Conservation (phyloP, 805 yeast genomes). For the Spathaspora passalidarum region DNA sequence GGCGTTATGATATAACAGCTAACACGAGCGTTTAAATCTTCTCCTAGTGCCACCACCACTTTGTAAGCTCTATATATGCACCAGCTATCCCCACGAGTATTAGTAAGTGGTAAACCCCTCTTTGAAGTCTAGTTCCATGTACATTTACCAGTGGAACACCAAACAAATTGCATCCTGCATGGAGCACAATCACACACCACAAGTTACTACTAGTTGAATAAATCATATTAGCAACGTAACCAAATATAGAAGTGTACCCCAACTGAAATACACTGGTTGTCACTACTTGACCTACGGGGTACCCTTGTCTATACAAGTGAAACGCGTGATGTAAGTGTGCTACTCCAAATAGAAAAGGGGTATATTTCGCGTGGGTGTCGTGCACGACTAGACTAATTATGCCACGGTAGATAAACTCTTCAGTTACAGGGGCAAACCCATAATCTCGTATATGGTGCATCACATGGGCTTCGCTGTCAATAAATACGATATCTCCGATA, state of each 20-base stretch:
- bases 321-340: slow-evolving; percentile 79
- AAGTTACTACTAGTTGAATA: slow-evolving; percentile 48
- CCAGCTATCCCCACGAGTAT: slow-evolving; percentile 8
- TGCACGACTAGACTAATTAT: slow-evolving; percentile 26
- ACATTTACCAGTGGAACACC: slow-evolving; percentile 55
- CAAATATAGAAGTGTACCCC: slow-evolving; percentile 67
- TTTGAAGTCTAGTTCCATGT: slow-evolving; percentile 10
- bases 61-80: background rate
- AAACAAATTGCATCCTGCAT: slow-evolving; percentile 63
- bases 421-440: slow-evolving; percentile 72
- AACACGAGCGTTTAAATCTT: too few species aligned
- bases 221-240: slow-evolving; percentile 57
- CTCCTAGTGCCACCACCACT: background rate
- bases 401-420: slow-evolving; percentile 69
- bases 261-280: slow-evolving; percentile 50
- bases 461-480: background rate
- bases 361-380: slow-evolving; percentile 13
- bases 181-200: slow-evolving; percentile 58
- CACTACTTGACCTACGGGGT: slow-evolving; percentile 26
- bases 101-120: slow-evolving; percentile 10
- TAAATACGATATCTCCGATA: background rate
- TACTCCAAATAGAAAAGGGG: slow-evolving; percentile 69
- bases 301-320: slow-evolving; percentile 34
- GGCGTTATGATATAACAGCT: too few species aligned
- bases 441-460: slow-evolving; percentile 44